These are phyloP conservation scores for Platanus orientalis DNA, from an alignment of 164 flowering plant genomes.

Conservation along the genomic window DNA sequence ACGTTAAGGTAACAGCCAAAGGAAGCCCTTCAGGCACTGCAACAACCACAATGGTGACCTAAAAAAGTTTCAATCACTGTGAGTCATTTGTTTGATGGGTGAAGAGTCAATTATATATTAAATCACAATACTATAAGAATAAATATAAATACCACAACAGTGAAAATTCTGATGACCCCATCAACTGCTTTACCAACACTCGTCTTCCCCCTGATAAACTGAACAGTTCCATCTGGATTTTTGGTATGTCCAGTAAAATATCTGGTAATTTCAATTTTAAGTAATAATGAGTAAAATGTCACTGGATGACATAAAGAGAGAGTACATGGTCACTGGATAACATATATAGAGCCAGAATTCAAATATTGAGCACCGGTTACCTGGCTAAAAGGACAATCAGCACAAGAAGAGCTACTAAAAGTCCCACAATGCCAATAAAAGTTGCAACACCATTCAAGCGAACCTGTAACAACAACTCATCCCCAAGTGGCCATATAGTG, in stretches of 20 bases:
- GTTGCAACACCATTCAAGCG: constrained; percentile 96
- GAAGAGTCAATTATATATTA: neutral
- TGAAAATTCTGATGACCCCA: constrained; percentile 70
- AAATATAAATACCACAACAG: constrained; percentile 72
- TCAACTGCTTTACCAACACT: constrained; percentile 49
- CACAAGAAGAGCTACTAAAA: constrained; percentile 65
- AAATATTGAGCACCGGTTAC: constrained; percentile 25
- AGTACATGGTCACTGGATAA: too few relatives aligned
- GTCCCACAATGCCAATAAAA: constrained; percentile 88
- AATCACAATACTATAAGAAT: neutral
- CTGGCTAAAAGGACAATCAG: constrained; percentile 67
- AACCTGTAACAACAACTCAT: constrained; percentile 52
- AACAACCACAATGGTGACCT: constrained; percentile 98
- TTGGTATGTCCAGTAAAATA: constrained; percentile 77
- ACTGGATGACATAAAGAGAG: too few relatives aligned
- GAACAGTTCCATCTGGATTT: constrained; percentile 35
- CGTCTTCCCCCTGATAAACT: constrained; percentile 55
- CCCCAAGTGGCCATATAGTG: neutral
- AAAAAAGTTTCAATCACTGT: constrained; percentile 7
- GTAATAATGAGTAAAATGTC: neutral
- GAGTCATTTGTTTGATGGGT: neutral
- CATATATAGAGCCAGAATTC: neutral
- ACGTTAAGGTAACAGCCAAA: constrained; percentile 97
- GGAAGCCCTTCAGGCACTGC: constrained; percentile 99
- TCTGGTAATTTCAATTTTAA: constrained; percentile 31